Evolutionary conservation across 305 asterid species (phyloP), one percentile per base, ranked within the genome.

Genomic region (Fraxinus sp.): DNA sequence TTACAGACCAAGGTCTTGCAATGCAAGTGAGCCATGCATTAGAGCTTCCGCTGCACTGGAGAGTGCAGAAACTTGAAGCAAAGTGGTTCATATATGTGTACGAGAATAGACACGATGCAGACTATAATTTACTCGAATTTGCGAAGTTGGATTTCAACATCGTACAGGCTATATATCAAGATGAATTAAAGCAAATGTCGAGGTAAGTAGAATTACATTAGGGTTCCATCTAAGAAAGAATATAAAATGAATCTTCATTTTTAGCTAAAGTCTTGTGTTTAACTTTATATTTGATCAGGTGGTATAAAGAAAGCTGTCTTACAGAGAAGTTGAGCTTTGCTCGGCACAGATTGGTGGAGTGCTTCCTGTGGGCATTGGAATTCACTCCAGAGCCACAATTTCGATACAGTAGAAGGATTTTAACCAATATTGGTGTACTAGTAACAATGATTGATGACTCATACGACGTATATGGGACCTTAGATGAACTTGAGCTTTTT

Each of bases 31-130:
- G 52, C 79, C 94, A 87, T 89, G 88, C 93, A 36, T 78, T 91
- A 84, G 95, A 91, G 89, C 82, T 91, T 78, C 97, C 95, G 18
- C 55, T 89, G 0, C 94, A 91, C 82, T 93, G 95, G 97, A 91
- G 97, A 83, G 79, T 91, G 85, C 89, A 81, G 49, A 90, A 86
- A 39, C 83, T 92, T 0, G 95, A 92, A 82, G 92, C 93, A 82
- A 88, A 76, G 79, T 88, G 97, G 94, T 94, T 89, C 87, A 81
- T 90, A 44, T 13, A 84, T 5, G 20, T 81, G 1, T 93, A 89
- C 72, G 82, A 78, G 55, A 64, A 28, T 32, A 76, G 71, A 64
- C 44, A 71, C 0, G 76, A 84, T 8, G 81, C 78, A 7, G 84
- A 86, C 82, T 81, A 46, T 18, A 24, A 20, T 68, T 22, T 90